Percentiles rank a stretch among this genome's conserved stretches.
phyloP scores from a whole-genome alignment of 768 basidiomycete genomes.

The Udeniomyces megalosporus region DNA sequence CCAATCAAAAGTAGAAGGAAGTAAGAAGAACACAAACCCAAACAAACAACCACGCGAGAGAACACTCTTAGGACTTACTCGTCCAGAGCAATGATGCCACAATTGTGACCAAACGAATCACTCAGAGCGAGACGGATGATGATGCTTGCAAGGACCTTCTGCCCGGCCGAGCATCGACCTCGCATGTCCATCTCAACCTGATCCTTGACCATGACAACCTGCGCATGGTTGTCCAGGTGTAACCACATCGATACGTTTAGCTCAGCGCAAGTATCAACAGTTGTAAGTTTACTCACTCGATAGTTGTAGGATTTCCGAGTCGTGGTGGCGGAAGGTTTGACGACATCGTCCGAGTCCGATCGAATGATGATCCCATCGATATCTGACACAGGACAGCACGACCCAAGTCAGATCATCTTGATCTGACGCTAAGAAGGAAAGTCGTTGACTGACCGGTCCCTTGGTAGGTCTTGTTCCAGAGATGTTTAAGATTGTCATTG shows the following conservation, averaged over 20 bases:
- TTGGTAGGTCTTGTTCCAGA: conserved; percentile 99
- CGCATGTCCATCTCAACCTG: conserved; percentile 99
- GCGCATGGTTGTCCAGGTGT: conserved; percentile 1
- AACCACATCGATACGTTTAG: background rate
- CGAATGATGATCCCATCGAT: conserved; percentile 94
- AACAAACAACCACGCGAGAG: background rate
- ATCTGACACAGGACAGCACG: conserved; percentile 50
- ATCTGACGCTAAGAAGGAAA: too few species aligned
- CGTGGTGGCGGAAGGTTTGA: conserved; percentile 47
- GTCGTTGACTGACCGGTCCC: conserved; percentile 55
- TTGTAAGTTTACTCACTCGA: conserved; percentile 39
- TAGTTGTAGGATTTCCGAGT: conserved; percentile 77
- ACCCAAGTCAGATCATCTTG: too few species aligned
- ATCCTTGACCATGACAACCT: conserved; percentile 99
- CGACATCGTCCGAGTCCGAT: conserved; percentile 75
- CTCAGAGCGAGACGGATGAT: conserved; percentile 93
- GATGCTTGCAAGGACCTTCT: conserved; percentile 96
- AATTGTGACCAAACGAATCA: conserved; percentile 93
- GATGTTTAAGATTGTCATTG: conserved; percentile 87
- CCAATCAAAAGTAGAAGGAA: background rate
- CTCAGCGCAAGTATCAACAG: background rate
- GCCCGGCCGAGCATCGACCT: conserved; percentile 91
- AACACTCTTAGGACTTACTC: conserved; percentile 46
- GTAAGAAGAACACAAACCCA: background rate
- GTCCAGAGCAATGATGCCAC: conserved; percentile 91